These are phyloP conservation scores for Salix dunnii DNA, from an alignment of 345 rosid genomes.

Conservation along the genomic window DNA sequence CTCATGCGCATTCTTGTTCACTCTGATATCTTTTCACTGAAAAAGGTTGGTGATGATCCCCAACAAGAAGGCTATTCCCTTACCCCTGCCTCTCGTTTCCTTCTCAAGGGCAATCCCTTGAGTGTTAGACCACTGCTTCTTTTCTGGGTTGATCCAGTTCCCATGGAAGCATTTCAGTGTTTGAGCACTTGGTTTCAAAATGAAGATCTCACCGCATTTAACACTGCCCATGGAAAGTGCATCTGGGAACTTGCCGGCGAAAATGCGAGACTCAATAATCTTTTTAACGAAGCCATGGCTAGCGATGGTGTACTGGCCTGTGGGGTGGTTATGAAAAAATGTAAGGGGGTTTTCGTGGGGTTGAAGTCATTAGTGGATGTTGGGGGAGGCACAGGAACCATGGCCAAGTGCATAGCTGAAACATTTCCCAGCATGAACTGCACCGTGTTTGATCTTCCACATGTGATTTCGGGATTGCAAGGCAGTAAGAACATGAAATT, in stretches of 20 bases:
- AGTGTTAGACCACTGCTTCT: background rate
- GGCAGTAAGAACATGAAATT: constrained; percentile 23
- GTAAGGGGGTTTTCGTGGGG: constrained; percentile 21
- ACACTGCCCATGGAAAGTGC: constrained; percentile 2
- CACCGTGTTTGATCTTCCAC: constrained; percentile 24
- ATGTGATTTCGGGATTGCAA: constrained; percentile 18
- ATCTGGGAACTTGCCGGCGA: background rate
- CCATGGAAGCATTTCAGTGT: constrained; percentile 10
- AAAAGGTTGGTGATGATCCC: background rate
- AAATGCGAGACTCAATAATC: background rate
- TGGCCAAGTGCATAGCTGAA: constrained; percentile 9
- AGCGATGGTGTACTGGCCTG: constrained; percentile 21
- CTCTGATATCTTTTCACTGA: constrained; percentile 30
- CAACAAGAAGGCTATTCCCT: background rate
- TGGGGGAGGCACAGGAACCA: constrained; percentile 10
- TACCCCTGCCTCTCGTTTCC: background rate
- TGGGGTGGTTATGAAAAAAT: background rate
- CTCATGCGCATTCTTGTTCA: constrained; percentile 37
- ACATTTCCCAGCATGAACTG: constrained; percentile 13
- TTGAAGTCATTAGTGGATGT: constrained; percentile 23
- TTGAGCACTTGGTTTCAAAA: constrained; percentile 33
- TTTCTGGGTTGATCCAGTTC: constrained; percentile 6
- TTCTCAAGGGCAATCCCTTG: background rate
- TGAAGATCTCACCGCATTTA: constrained; percentile 6
- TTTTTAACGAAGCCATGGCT: constrained; percentile 29